Percentiles rank a stretch among this genome's conserved stretches.
Evolutionary conservation across 441 rosid genomes (phyloP).

Genomic region (Adansonia grandidieri): DNA sequence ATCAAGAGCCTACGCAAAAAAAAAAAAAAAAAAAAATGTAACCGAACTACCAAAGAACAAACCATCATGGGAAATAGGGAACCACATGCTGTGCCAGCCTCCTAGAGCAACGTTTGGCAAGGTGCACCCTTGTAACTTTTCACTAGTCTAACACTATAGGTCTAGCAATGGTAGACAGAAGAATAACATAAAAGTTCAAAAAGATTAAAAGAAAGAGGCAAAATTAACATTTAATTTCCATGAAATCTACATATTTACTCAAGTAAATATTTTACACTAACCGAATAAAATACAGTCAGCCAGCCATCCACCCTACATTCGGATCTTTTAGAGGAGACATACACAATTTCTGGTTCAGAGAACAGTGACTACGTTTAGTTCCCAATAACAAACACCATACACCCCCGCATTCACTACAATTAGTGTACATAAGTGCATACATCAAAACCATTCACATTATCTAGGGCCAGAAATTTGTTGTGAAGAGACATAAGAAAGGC

Average conservation of each 20-base stretch:
- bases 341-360: slow-evolving; percentile 15
- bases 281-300: neutral
- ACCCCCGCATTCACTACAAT: slow-evolving; percentile 22
- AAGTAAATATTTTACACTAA: slow-evolving; percentile 26
- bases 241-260: neutral
- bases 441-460: slow-evolving; percentile 34
- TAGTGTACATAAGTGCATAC: neutral
- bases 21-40: neutral
- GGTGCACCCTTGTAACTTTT: neutral
- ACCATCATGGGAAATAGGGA: neutral
- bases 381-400: neutral
- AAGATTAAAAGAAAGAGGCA: neutral
- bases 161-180: neutral
- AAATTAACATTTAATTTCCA: slow-evolving; percentile 10
- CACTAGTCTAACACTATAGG: neutral
- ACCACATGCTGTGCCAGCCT: neutral
- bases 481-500: slow-evolving; percentile 63
- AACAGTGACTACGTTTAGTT: slow-evolving; percentile 11
- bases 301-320: neutral
- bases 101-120: neutral
- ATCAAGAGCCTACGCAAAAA: neutral
- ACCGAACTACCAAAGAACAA: neutral
- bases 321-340: slow-evolving; percentile 7
- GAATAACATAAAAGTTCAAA: slow-evolving; percentile 5
- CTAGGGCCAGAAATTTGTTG: slow-evolving; percentile 91